Base-by-base conservation (phyloP, 2,329 filamentous ascomycete species). In the Colletotrichum spinosum region DNA sequence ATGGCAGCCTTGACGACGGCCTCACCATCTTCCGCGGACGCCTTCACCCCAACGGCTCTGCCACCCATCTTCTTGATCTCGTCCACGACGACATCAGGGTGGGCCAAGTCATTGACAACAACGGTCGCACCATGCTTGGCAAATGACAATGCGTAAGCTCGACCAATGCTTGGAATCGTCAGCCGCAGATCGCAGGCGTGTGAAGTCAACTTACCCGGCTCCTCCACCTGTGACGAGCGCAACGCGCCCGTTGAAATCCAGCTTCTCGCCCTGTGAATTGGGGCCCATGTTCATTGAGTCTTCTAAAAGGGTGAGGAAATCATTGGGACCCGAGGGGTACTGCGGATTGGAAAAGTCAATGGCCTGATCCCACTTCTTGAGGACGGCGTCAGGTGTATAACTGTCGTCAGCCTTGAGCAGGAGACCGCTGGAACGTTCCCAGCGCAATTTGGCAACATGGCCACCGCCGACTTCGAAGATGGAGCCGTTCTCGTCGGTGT, bases 401-500 rank as follows among this genome's bases (percentile, higher is more conserved):
- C 87, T 90, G 73, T 91, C 88, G 79, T 98, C 96, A 60, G 93
- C 90, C 84, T 95, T 97, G 75, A 97, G 88, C 44, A 98, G 86
- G 68, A 93, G 91, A 80, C 96, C 96, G 77, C 88, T 90, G 60
- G 96, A 90, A 69, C 96, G 91, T 86, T 99, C 93, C 96, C 96
- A 99, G 74, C 96, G 88, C 65, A 97, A 81, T 86, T 98, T 98
- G 71, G 95, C 92, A 64, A 97, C 83, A 81, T 97, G 93, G 61
- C 95, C 96, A 76, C 92, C 96, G 67, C 96, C 96, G 70, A 92
- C 92, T 82, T 98, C 96, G 78, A 94, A 98, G 77, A 98, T 97
- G 67, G 89, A 85, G 69, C 96, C 96, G 51, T 87, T 95, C 84
- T 98, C 95, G 52, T 81, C 79, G 8, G 86, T 90, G 83, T 96